Evolutionary conservation across 2,329 filamentous ascomycete species (phyloP).

Genomic region (Aspergillus pseudoterreus): DNA sequence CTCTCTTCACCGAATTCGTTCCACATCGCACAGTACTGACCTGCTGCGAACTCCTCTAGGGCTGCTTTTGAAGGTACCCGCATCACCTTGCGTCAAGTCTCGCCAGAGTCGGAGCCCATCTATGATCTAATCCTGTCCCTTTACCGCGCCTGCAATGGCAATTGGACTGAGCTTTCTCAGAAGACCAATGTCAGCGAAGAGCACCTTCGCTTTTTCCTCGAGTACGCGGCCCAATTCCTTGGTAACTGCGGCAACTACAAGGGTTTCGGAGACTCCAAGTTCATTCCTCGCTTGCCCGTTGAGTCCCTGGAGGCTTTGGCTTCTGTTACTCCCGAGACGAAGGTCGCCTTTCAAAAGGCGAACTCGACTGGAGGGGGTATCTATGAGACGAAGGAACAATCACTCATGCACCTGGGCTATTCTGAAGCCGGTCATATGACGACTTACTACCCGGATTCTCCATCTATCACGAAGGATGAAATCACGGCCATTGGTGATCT

Average conservation of each 20-base stretch:
- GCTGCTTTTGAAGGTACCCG: conserved; percentile 73
- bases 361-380: conserved; percentile 59
- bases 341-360: conserved; percentile 63
- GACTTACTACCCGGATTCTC: conserved; percentile 76
- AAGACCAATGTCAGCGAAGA: conserved; percentile 63
- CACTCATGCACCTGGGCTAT: conserved; percentile 72
- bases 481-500: conserved; percentile 70
- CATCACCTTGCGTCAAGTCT: conserved; percentile 76
- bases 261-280: conserved; percentile 81
- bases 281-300: conserved; percentile 68
- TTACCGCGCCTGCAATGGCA: conserved; percentile 62
- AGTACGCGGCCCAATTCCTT: conserved; percentile 75
- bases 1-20: conserved; percentile 15
- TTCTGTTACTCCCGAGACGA: conserved; percentile 55
- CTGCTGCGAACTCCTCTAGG: conserved; percentile 41
- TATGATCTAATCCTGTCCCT: conserved; percentile 76
- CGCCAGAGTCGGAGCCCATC: conserved; percentile 75
- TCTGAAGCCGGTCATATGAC: conserved; percentile 72
- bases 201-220: conserved; percentile 65
- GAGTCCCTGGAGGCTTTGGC: conserved; percentile 64
- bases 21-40: conserved; percentile 2
- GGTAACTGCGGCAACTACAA: conserved; percentile 84
- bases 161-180: conserved; percentile 66
- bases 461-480: conserved; percentile 69
- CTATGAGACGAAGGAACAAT: conserved; percentile 62